Base-by-base conservation (phyloP, 2,329 filamentous ascomycete genomes). In the Coniella vitis region DNA sequence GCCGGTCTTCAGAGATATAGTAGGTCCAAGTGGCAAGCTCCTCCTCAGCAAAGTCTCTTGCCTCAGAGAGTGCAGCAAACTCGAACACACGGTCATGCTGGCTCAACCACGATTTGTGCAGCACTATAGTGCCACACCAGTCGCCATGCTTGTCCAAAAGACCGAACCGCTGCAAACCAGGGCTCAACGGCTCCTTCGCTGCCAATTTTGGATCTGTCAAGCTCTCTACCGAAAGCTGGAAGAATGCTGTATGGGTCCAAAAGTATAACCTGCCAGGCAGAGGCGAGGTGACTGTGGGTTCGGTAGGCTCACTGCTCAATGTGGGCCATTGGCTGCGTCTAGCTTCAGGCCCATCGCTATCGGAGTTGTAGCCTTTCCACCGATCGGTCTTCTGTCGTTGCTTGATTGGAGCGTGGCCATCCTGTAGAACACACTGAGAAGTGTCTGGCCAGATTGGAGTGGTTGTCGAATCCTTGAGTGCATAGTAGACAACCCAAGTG, bases 61-160 rank as follows among this genome's bases (percentile, higher is more conserved):
- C 44, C 16, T 46, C 44, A 10, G 36, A 38, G n/a, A 39, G 38
- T 7, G 22, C 44, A 20, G 44, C 17, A 16, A 46, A 46, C 36
- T 46, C 35, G 3, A 38, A 45, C 21, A 32, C 10, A 4, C n/a
- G 22, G 7, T 35, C 44, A 14, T 32, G 3, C 12, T 38, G 25
- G 16, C 12, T 7, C 12, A 13, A 7, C 43, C 44, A 46, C 9
- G 44, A 12, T 13, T 31, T 13, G 16, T 29, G 16, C 20, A 46
- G 35, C 16, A 46, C 25, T 4, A 46, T 39, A 12, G 35, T 38
- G n/a, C 35, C 44, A 13, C 35, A 46, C 22, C 35, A 16, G 22
- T 38, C 22, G 9, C 22, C 36, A 4, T 39, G 20, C 8, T 32
- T 21, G 35, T 37, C 36, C 17, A 32, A 5, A 7, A 46, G 22